Base-by-base conservation (phyloP, 2,329 filamentous ascomycete species). In the Stagonosporopsis tanaceti region DNA sequence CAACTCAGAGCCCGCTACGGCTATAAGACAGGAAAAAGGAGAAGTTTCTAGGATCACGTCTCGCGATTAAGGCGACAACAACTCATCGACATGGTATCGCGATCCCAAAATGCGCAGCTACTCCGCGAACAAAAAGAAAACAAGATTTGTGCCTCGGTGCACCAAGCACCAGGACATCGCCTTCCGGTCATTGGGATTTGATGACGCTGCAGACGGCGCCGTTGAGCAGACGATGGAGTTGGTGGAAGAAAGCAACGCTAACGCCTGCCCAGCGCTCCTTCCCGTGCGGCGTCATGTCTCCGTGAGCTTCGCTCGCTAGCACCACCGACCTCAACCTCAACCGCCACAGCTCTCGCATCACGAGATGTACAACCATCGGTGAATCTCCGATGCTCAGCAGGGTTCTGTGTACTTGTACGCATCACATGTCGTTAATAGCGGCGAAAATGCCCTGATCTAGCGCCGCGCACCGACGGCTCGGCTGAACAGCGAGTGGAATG, bases 401-500 rank as follows among this genome's bases (percentile, higher is more conserved):
- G 44, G 48, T 20, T 38, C 24, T 44, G 7, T 15, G 25, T 42
- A 28, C 47, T 38, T 47, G 38, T 42, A 42, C 40, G 44, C 50
- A 46, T 47, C 56, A 59, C 50, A 54, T 53, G 55, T 34, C 8
- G n/a, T 28, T 40, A 41, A 50, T 53, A 41, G 48, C 32, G 50
- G 45, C 50, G 45, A 25, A n/a, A 27, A 37, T 53, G 40, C 35
- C 50, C 41, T 27, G 46, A 53, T 53, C 9, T 35, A 50, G 56
- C 27, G 17, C 17, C 15, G 25, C 30, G 17, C 45, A 46, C 34
- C 35, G 56, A 39, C 50, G 24, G 39, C 50, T 59, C 56, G 56
- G 56, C 56, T 59, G 38, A 58, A 58, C 24, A 52, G 38, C 38
- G 54, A 52, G 54, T 48, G 54, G 37, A 15, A 52, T 34, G 41